Evolutionary conservation across 2,329 filamentous ascomycete species (phyloP).

Genomic region (Annulohypoxylon truncatum): DNA sequence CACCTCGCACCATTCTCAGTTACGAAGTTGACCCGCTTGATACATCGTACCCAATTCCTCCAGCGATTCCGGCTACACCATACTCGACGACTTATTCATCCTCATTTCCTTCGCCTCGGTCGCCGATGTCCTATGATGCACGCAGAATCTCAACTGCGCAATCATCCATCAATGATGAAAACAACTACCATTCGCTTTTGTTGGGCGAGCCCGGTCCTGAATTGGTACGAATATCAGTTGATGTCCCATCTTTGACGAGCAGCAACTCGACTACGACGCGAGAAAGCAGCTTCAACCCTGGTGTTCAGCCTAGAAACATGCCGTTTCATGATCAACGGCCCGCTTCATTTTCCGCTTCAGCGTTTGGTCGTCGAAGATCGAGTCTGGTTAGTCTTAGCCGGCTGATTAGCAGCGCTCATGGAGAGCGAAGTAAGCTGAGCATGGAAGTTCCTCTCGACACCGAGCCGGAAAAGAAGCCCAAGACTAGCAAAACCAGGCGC

Average conservation of each 20-base stretch:
- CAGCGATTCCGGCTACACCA: conserved; percentile 68
- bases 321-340: conserved; percentile 67
- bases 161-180: conserved; percentile 78
- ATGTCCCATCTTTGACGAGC: conserved; percentile 79
- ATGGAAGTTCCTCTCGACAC: conserved; percentile 71
- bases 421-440: conserved; percentile 79
- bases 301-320: conserved; percentile 52
- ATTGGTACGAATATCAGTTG: conserved; percentile 73
- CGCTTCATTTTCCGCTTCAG: conserved; percentile 69
- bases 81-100: conserved; percentile 73
- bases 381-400: conserved; percentile 82
- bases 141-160: conserved; percentile 80
- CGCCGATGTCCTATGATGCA: conserved; percentile 75
- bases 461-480: conserved; percentile 67
- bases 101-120: conserved; percentile 76
- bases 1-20: conserved; percentile 56
- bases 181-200: conserved; percentile 75
- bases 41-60: conserved; percentile 57
- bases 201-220: conserved; percentile 81
- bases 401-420: conserved; percentile 79
- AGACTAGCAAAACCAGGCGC: conserved; percentile 73
- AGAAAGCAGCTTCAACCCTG: conserved; percentile 66
- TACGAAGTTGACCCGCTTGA: conserved; percentile 65
- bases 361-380: conserved; percentile 76
- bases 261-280: conserved; percentile 82